Evolutionary conservation across 768 basidiomycete genomes (phyloP).

Genomic region (Polyporus arcularius): DNA sequence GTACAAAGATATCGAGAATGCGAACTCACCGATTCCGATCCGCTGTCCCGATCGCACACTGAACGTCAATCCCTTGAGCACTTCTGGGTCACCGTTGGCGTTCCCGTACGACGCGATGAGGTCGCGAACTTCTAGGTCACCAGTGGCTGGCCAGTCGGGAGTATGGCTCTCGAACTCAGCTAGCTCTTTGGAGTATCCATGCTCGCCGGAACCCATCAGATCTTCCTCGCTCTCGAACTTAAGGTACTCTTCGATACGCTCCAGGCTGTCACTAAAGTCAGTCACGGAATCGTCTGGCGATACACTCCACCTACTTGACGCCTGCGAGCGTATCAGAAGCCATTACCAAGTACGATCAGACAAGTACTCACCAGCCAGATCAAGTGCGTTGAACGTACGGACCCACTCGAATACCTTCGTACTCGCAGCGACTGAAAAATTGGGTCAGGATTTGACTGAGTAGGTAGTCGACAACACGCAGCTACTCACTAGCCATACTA

Average conservation of each 20-base stretch:
- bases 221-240: constrained; percentile 55
- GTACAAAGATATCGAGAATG: background rate
- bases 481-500: constrained; percentile 38
- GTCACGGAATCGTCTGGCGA: too few relatives aligned
- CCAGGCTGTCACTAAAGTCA: constrained; percentile 32
- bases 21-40: constrained; percentile 36
- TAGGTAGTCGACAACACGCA: too few relatives aligned
- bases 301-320: background rate
- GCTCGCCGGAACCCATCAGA: background rate
- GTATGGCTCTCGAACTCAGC: too few relatives aligned
- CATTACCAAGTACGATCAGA: too few relatives aligned
- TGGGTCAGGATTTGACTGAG: background rate
- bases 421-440: constrained; percentile 46
- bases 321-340: background rate
- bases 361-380: constrained; percentile 38
- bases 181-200: constrained; percentile 23
- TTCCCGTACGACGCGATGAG: constrained; percentile 48
- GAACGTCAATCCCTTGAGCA: constrained; percentile 51
- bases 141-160: constrained; percentile 63
- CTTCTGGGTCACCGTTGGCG: constrained; percentile 46
- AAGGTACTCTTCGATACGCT: constrained; percentile 56
- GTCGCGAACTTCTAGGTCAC: constrained; percentile 49
- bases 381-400: constrained; percentile 40
- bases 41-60: constrained; percentile 53
- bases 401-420: constrained; percentile 50